A percentile compares a stretch with the other conserved stretches of the same genome.
Evolutionary conservation across 2,329 filamentous ascomycete genomes (phyloP).

Genomic region (Parafenestella ontariensis): DNA sequence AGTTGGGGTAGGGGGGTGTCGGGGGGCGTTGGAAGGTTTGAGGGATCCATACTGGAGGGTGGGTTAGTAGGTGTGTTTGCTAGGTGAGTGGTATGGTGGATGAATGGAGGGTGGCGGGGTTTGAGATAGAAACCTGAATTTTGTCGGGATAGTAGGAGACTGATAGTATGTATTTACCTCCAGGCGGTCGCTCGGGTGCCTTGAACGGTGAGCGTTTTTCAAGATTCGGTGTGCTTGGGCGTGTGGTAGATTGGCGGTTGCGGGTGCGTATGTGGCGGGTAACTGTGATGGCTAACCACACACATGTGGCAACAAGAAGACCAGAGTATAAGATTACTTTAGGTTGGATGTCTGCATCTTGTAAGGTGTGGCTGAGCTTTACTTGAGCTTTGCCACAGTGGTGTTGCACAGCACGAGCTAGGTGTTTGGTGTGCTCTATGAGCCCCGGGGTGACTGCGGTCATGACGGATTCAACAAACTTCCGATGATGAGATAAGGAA

Average conservation of each 20-base stretch:
- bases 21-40: conserved; percentile 66
- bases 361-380: conserved; percentile 6
- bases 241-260: conserved; percentile 10
- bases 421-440: conserved; percentile 21
- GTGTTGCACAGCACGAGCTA: conserved; percentile 25
- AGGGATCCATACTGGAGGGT: conserved; percentile 61
- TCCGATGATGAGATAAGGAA: not conserved
- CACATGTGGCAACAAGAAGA: conserved; percentile 38
- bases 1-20: conserved; percentile 69
- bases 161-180: conserved; percentile 50
- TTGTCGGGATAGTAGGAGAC: not conserved
- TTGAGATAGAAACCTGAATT: too few relatives aligned
- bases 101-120: too few relatives aligned
- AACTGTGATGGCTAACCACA: conserved; percentile 38
- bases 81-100: too few relatives aligned
- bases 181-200: conserved; percentile 51
- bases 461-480: conserved; percentile 6
- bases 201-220: conserved; percentile 54
- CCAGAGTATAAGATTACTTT: conserved; percentile 39
- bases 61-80: not conserved
- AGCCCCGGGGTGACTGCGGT: conserved; percentile 9
- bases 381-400: conserved; percentile 17
- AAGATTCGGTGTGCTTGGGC: conserved; percentile 51
- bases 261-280: conserved; percentile 36
- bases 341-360: conserved; percentile 16